Percentiles rank a stretch among this genome's conserved stretches.
Evolutionary conservation across 495 filamentous ascomycete genomes (phyloP).

Genomic region (Cryomyces antarcticus): DNA sequence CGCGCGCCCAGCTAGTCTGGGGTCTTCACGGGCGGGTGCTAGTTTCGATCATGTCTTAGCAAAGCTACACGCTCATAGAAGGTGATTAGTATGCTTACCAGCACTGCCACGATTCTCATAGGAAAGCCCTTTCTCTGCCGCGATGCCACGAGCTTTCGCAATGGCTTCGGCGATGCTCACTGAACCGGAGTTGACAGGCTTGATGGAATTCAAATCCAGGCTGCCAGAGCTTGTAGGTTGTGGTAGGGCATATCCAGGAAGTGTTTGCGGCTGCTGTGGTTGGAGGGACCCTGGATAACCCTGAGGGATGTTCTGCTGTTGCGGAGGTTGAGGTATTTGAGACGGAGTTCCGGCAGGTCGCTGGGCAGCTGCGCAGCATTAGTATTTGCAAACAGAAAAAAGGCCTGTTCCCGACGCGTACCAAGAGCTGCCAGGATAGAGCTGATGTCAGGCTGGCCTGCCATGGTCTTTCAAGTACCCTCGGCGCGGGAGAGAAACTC

Average conservation of each 20-base stretch:
- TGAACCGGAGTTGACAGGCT: conserved; percentile 49
- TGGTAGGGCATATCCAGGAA: conserved; percentile 32
- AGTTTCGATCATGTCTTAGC: background rate
- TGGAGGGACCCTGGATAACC: conserved; percentile 13
- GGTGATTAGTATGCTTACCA: conserved; percentile 8
- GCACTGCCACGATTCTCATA: conserved; percentile 17
- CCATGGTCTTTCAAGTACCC: conserved; percentile 13
- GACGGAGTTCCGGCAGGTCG: conserved; percentile 21
- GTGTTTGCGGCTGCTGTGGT: conserved; percentile 21
- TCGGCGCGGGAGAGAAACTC: too few species aligned
- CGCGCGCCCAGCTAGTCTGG: conserved; percentile 22
- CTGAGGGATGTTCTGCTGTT: conserved; percentile 18
- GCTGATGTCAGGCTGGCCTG: conserved; percentile 29
- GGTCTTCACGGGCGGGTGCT: conserved; percentile 18
- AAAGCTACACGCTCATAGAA: background rate
- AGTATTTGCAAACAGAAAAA: background rate
- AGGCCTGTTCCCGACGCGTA: conserved; percentile 11
- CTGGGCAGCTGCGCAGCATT: conserved; percentile 19
- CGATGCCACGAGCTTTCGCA: conserved; percentile 48
- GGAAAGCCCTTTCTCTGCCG: conserved; percentile 44
- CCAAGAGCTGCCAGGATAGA: conserved; percentile 33
- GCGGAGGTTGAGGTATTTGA: conserved; percentile 9
- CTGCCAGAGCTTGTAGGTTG: conserved; percentile 47
- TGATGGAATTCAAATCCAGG: conserved; percentile 54
- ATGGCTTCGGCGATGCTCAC: conserved; percentile 56